Conservation (phyloP, 129 eudicot genomes). For the Pulicaria dysenterica region DNA sequence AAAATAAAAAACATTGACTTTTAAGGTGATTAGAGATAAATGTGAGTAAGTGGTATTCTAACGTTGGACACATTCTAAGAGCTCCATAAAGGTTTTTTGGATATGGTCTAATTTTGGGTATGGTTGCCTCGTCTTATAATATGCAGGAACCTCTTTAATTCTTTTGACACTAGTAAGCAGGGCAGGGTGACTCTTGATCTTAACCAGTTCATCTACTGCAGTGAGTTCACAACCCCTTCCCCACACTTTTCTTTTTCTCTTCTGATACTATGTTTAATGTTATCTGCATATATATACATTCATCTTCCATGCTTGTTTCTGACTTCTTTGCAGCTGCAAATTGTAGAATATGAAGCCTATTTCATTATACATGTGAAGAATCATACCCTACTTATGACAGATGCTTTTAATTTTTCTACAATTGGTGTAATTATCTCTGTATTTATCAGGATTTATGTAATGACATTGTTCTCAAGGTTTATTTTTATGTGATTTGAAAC, state of each 20-base stretch:
- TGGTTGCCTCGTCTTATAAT: conserved; percentile 15
- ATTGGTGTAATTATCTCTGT: conserved; percentile 14
- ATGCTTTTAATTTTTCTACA: background rate
- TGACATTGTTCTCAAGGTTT: background rate
- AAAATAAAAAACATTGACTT: background rate
- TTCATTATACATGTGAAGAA: conserved; percentile 5
- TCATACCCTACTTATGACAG: background rate
- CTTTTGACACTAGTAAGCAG: conserved; percentile 91
- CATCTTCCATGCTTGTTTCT: conserved; percentile 10
- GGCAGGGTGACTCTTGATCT: conserved; percentile 95
- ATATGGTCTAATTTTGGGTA: conserved; percentile 7
- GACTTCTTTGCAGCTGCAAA: conserved; percentile 63
- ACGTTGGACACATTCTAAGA: too few species aligned
- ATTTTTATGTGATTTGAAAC: conserved; percentile 2
- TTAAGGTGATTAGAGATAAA: too few species aligned
- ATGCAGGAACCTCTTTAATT: conserved; percentile 79
- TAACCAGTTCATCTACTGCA: conserved; percentile 85
- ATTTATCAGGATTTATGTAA: conserved; percentile 17
- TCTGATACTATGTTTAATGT: background rate
- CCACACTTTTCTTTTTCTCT: background rate
- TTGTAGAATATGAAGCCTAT: conserved; percentile 69
- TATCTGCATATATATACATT: background rate
- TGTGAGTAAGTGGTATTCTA: too few species aligned
- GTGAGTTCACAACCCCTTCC: conserved; percentile 46
- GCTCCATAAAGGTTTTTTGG: too few species aligned